phyloP scores from a whole-genome alignment of 2,329 filamentous ascomycete genomes.

The Paraphoma sp. region DNA sequence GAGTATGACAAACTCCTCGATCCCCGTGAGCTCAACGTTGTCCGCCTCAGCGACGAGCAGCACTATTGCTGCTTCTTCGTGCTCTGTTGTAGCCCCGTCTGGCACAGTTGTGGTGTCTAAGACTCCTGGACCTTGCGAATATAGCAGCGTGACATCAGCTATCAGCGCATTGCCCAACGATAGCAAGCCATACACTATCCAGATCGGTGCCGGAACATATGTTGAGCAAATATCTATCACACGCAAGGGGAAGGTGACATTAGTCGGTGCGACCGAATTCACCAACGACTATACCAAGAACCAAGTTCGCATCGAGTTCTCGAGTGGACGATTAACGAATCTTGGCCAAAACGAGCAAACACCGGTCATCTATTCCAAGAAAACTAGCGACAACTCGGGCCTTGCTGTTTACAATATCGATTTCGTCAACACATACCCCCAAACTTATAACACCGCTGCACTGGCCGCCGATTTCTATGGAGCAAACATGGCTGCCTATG shows the following conservation, averaged over 20 bases:
- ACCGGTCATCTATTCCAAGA: conserved; percentile 55
- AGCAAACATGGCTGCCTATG: conserved; percentile 61
- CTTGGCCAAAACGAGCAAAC: conserved; percentile 52
- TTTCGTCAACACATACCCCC: conserved; percentile 45
- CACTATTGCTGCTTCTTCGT: conserved; percentile 5
- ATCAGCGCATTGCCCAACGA: conserved; percentile 54
- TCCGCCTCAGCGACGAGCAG: too few relatives aligned
- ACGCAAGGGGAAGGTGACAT: conserved; percentile 51
- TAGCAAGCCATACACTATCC: conserved; percentile 49
- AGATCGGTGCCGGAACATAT: conserved; percentile 51
- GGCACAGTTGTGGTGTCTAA: conserved; percentile 44
- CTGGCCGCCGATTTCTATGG: conserved; percentile 58
- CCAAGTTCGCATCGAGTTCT: conserved; percentile 48
- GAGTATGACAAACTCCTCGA: too few relatives aligned
- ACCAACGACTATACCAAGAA: conserved; percentile 48
- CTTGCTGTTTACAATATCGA: conserved; percentile 45
- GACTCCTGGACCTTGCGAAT: conserved; percentile 43
- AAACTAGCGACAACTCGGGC: conserved; percentile 32
- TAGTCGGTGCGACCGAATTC: conserved; percentile 44
- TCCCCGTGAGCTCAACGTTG: too few relatives aligned
- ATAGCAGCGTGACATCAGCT: conserved; percentile 52
- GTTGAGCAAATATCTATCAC: conserved; percentile 52
- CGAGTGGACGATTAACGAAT: conserved; percentile 50
- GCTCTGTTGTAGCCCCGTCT: conserved; percentile 38
- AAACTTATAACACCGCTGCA: conserved; percentile 41